A percentile compares a stretch with the other conserved stretches of the same genome.
Conservation (phyloP, 106 monocot species). For the Dendrobium nobile region DNA sequence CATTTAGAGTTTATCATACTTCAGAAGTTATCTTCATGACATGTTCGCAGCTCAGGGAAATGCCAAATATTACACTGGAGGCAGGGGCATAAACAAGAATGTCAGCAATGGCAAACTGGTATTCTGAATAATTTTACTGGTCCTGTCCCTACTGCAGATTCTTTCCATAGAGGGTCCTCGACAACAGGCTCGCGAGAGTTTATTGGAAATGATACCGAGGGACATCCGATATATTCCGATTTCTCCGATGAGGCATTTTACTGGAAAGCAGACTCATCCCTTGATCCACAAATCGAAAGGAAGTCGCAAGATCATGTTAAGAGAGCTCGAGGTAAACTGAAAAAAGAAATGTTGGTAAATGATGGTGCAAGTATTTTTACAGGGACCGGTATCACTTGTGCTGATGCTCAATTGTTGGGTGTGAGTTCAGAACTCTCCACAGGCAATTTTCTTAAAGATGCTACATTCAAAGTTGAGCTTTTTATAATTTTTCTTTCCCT, state of each 20-base stretch:
- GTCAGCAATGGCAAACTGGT: conserved; percentile 42
- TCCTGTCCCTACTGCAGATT: conserved; percentile 14
- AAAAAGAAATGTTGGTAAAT: conserved; percentile 17
- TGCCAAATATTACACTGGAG: conserved; percentile 99
- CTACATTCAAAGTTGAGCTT: conserved; percentile 33
- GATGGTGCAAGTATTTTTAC: conserved; percentile 14
- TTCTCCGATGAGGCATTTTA: conserved; percentile 11
- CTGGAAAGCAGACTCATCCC: conserved; percentile 12
- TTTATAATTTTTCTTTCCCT: not conserved
- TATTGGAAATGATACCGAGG: conserved; percentile 17
- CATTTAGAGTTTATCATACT: conserved; percentile 1
- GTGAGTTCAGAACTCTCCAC: not conserved
- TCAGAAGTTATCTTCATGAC: conserved; percentile 13
- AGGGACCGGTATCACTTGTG: conserved; percentile 6
- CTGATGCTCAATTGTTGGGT: conserved; percentile 5
- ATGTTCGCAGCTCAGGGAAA: conserved; percentile 74
- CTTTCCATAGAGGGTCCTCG: conserved; percentile 11
- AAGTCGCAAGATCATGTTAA: conserved; percentile 12
- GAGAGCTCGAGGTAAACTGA: conserved; percentile 19
- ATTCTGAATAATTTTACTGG: conserved; percentile 15
- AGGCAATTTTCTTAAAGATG: conserved; percentile 22
- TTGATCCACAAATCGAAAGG: conserved; percentile 13
- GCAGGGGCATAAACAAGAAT: conserved; percentile 80
- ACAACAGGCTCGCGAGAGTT: conserved; percentile 16
- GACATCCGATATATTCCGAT: conserved; percentile 4